Base-by-base conservation (phyloP, 495 filamentous ascomycete genomes). In the Aspergillus steynii region DNA sequence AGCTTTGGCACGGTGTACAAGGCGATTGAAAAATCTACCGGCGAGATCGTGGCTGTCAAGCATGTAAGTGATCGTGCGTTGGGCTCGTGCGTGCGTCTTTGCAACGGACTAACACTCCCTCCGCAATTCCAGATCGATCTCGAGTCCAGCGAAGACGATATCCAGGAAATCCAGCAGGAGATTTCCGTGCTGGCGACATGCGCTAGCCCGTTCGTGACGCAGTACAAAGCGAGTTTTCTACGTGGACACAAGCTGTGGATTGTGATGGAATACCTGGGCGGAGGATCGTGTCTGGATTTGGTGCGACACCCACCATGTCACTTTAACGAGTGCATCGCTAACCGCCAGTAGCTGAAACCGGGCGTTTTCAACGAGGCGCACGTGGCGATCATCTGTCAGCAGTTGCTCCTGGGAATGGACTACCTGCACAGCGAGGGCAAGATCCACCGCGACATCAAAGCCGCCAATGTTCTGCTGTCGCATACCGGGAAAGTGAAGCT, bases 1-100 rank as follows among this genome's bases (percentile, higher is more conserved):
- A 97, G 94, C 74, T 97, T 99, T 74, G 95, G 95, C 54, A 87
- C 90, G 28, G 95, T 99, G 26, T 99, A 96, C 83, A 99, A 99
- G 77, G 95, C 88, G 29, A 91, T 96, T 71, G 91, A 96, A 68
- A 87, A 85, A 64, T 74, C 84, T 9, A 96, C 92, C 8, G 92
- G 92, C 48, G 91, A 96, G 66, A 87, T 92, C 47, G 93, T 97
- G 54, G 93, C 93, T 5, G 90, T 97, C 69, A 96, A 96, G 72
- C 90, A 92, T 82, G 91, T 92, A 79, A 68, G 86, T 74, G 28
- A 53, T 56, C 50, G n/a, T 12, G 5, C 10, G 20, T 29, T 62
- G 9, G 10, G 9, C 37, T 55, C 20, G 42, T 62, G 51, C 46
- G 53, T 51, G 46, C 46, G 50, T 59, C 61, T 60, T 25, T 37